These are phyloP conservation scores for Rhododendron simsii DNA, from an alignment of 148 eudicot genomes.

Conservation along the genomic window DNA sequence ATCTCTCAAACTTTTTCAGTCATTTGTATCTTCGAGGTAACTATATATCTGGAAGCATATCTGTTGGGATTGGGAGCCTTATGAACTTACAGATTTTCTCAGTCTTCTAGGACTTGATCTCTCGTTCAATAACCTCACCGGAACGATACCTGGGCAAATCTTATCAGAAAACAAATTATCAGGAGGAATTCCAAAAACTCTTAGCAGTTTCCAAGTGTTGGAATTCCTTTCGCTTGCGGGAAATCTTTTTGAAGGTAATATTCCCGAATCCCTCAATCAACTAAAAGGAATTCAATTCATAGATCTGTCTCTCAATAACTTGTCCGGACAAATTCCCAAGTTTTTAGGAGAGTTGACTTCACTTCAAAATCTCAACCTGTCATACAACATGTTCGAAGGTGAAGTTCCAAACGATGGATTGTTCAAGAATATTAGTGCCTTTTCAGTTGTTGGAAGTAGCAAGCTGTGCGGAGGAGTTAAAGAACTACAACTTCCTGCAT, in stretches of 20 bases:
- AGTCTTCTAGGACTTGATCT: neutral
- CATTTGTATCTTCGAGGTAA: neutral
- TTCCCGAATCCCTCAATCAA: constrained; percentile 6
- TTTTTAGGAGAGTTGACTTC: neutral
- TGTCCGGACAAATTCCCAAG: constrained; percentile 13
- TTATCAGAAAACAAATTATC: constrained; percentile 14
- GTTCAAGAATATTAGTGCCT: constrained; percentile 1
- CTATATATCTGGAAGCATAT: constrained; percentile 8
- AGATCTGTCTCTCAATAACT: constrained; percentile 16
- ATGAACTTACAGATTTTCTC: neutral
- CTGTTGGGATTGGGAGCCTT: constrained; percentile 8
- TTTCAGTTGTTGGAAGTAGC: constrained; percentile 13
- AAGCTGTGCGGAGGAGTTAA: constrained; percentile 22
- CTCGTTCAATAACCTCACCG: neutral
- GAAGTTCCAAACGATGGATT: constrained; percentile 16
- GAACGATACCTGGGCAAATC: constrained; percentile 1
- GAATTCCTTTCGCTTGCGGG: neutral
- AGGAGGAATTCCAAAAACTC: constrained; percentile 4
- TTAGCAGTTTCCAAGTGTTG: constrained; percentile 5
- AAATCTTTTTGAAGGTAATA: constrained; percentile 14
- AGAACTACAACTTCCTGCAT: constrained; percentile 3
- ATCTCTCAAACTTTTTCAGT: no score
- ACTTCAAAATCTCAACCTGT: constrained; percentile 3
- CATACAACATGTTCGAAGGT: constrained; percentile 15
- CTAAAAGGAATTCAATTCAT: constrained; percentile 3